Evolutionary conservation across 257 asterid genomes (phyloP).

Genomic region (Echites panduratus): DNA sequence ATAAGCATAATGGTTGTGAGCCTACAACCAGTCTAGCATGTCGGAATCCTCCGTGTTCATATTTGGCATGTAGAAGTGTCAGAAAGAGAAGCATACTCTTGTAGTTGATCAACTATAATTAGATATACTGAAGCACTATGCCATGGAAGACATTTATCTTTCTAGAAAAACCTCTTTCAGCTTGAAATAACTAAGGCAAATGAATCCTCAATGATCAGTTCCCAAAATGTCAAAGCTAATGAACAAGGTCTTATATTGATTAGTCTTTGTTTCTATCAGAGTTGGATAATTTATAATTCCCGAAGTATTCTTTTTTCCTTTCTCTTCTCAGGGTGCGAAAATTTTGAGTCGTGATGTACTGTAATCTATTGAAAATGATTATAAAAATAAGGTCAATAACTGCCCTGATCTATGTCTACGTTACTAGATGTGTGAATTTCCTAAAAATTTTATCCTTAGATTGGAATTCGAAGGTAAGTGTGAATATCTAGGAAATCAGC

Average conservation of each 20-base stretch:
- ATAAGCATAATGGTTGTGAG: neutral
- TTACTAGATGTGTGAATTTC: neutral
- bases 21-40: neutral
- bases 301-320: neutral
- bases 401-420: neutral
- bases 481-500: neutral
- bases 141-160: neutral
- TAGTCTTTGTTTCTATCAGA: neutral
- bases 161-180: neutral
- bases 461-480: neutral
- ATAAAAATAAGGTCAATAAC: neutral
- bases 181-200: neutral
- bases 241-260: neutral
- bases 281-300: neutral
- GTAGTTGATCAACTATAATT: neutral
- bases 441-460: neutral
- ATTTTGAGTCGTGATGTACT: neutral
- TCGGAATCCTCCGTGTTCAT: neutral
- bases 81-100: neutral
- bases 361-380: neutral
- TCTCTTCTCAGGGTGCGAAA: neutral
- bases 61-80: neutral
- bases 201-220: neutral
- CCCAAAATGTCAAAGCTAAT: neutral
- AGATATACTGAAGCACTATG: too few relatives aligned